Evolutionary conservation across 257 asterid species (phyloP).

Genomic region (Echium plantagineum): DNA sequence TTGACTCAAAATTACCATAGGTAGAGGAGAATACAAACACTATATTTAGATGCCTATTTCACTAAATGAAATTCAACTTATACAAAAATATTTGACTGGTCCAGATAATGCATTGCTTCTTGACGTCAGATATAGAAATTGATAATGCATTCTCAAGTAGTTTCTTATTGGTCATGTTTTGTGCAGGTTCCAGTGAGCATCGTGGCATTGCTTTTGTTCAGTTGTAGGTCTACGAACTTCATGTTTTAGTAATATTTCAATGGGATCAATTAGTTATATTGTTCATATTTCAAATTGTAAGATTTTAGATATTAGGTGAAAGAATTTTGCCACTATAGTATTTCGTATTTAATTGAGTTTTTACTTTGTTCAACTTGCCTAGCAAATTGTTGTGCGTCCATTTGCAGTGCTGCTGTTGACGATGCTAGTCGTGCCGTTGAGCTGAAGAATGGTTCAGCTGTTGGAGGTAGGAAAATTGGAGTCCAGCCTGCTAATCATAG

Average conservation of each 20-base stretch:
- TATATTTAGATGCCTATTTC: too few species aligned
- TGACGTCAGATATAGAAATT: neutral
- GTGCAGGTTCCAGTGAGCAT: constrained; percentile 69
- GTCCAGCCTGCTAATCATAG: constrained; percentile 85
- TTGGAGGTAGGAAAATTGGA: constrained; percentile 74
- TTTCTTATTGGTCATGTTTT: neutral
- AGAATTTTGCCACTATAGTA: too few species aligned
- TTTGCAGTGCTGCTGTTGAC: constrained; percentile 60
- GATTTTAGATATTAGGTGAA: too few species aligned
- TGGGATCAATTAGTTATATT: too few species aligned
- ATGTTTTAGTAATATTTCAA: neutral
- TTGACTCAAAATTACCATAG: too few species aligned
- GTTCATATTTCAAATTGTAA: too few species aligned
- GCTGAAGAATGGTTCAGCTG: constrained; percentile 57
- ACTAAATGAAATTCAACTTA: too few species aligned
- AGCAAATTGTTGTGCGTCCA: constrained; percentile 3
- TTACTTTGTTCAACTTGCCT: neutral
- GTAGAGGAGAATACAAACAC: too few species aligned
- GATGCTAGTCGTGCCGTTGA: constrained; percentile 82
- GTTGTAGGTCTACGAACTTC: constrained; percentile 39
- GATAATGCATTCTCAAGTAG: neutral
- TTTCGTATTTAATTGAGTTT: neutral
- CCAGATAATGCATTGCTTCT: too few species aligned
- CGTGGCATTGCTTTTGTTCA: constrained; percentile 93
- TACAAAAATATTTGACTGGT: too few species aligned